Evolutionary conservation across 2,329 filamentous ascomycete genomes (phyloP).

Genomic region (Ophiostoma quercus): DNA sequence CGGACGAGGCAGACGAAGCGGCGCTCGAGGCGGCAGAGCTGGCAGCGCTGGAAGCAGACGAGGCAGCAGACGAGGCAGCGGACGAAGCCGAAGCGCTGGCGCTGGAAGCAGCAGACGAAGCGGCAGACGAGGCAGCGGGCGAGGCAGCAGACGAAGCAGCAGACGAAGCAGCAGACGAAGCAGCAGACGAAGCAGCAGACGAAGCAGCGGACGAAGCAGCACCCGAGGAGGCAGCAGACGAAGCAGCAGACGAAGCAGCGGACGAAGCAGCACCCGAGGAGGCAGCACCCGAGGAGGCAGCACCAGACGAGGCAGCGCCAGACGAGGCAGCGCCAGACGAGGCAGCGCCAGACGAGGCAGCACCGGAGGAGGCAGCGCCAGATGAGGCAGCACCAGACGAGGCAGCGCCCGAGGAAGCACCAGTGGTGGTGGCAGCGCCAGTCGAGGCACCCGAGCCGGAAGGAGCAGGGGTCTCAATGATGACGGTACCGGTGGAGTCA

Average conservation of each 20-base stretch:
- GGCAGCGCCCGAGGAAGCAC: slow-evolving; percentile 3
- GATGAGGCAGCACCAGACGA: not conserved
- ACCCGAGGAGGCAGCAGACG: not conserved
- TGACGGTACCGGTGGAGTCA: slow-evolving; percentile 23
- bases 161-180: not conserved
- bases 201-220: not conserved
- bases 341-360: not conserved
- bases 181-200: not conserved
- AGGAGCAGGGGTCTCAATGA: slow-evolving; percentile 18
- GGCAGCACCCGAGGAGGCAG: not conserved
- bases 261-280: not conserved
- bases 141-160: not conserved
- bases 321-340: not conserved
- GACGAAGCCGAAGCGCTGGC: not conserved
- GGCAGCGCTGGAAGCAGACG: not conserved
- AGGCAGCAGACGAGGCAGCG: not conserved
- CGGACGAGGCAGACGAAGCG: not conserved
- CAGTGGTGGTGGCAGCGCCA: not conserved
- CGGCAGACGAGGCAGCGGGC: not conserved
- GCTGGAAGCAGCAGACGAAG: not conserved
- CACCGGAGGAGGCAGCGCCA: not conserved
- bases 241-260: too few relatives aligned
- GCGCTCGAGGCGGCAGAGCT: not conserved
- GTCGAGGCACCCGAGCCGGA: not conserved
- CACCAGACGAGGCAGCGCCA: slow-evolving; percentile 6